Evolutionary conservation across 768 basidiomycete genomes (phyloP), one percentile per base, ranked within the genome.

Genomic region (Phylloporus arenicola): DNA sequence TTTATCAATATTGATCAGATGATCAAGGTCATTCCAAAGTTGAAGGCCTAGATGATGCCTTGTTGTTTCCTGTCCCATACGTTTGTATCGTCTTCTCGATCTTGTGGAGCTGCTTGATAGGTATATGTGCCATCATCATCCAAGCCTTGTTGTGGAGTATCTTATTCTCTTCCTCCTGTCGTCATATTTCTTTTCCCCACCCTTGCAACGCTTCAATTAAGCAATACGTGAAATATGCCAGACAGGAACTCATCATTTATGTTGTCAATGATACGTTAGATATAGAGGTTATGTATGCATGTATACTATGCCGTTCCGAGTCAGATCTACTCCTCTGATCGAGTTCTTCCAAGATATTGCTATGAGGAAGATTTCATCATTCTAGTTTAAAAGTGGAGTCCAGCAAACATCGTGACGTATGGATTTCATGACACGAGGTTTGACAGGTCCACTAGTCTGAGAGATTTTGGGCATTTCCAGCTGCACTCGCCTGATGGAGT

Each of bases 1-100:
- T 91, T 89, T 58, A 82, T 90, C 59, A 86, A 82, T 52, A 82
- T 89, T 50, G 86, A 89, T 69, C 83, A 88, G 68, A 80, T 90
- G 73, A 73, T 88, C 64, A 85, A 85, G 58, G 86, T 89, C 53
- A 79, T 86, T 16, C 82, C 83, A 17, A 89, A 88, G 66, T 69
- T 89, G 48, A 78, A 76, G 39, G 86, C 86, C n/a, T 67, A 56
- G 39, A 79, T 5, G n/a, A 31, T 3, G 14, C 25, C 8, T n/a
- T 17, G 19, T 11, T 14, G 37, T 25, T 44, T 27, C 20, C 29
- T n/a, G 13, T 38, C 42, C 22, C 22, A 16, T 35, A 20, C 46
- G 33, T 37, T 17, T 45, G 47, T 57, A 48, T 29, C 39, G 16
- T 44, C 16, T 43, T 41, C 14, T 30, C 35, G n/a, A 14, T 27